Evolutionary conservation across 2,329 filamentous ascomycete species (phyloP), one percentile per base, ranked within the genome.

Genomic region (Myriosclerotinia curreyana): DNA sequence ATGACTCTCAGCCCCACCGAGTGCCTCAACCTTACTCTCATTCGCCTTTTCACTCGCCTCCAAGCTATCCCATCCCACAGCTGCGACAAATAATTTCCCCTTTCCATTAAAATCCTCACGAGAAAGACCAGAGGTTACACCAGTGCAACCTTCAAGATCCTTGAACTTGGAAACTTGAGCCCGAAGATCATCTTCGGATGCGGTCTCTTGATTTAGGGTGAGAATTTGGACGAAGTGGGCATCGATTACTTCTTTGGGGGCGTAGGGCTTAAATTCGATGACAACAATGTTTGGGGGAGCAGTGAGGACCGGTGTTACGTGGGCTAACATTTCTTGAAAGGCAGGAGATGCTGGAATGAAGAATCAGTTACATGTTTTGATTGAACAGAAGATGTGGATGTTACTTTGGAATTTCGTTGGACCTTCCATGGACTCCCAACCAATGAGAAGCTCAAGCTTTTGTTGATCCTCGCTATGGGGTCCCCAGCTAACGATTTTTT

Each of bases 171-270:
- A 66, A 11, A 73, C 62, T 20, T 66, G 9, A 44, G 67, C 67
- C 15, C 68, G 69, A 62, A 73, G 67, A 34, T 63, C 65, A 9
- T 70, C 68, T 74, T 81, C 71, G 77, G 79, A 36, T 63, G 72
- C 48, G 74, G 77, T 48, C 68, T 70, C 62, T 77, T 81, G 56
- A 74, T 81, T 60, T 75, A 80, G 63, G 76, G 81, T 65, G 72
- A 79, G 46, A 75, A 80, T 48, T 74, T 83, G 49, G 28, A 74
- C 70, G 51, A 73, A 66, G 20, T 69, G 65, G 2, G 71, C 69
- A 50, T 72, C 70, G 56, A 74, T 72, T 54, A 72, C 68, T 50
- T 71, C 70, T 22, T 70, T 69, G 1, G 72, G 73, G 7, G 71
- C 70, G 54, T 70, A 69, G 22, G 73, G 73, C 50, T 65, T 68